Evolutionary conservation across 2,329 filamentous ascomycete genomes (phyloP).

Genomic region (Ceratocystiopsis brevicomis): DNA sequence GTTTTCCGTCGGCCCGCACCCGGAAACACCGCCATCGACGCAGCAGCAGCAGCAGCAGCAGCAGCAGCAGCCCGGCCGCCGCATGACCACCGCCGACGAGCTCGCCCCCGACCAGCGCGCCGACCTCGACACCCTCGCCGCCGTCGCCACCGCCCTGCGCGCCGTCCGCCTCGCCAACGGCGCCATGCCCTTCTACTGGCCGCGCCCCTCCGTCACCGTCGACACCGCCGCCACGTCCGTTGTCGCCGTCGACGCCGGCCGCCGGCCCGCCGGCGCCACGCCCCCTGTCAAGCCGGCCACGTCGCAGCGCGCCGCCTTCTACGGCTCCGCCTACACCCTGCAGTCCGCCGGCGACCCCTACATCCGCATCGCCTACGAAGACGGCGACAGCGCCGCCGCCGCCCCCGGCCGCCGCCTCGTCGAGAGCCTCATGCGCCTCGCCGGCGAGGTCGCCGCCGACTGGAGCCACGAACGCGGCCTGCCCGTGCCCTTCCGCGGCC

Average conservation of each 20-base stretch:
- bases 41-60: too few relatives aligned
- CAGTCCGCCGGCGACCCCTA: conserved; percentile 28
- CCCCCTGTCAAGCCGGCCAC: background rate
- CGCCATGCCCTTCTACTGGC: conserved; percentile 28
- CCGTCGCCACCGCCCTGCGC: conserved; percentile 28
- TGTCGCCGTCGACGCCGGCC: background rate
- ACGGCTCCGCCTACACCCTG: conserved; percentile 8
- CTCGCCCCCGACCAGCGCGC: conserved; percentile 23
- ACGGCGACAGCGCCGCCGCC: conserved; percentile 1
- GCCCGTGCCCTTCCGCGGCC: conserved; percentile 38
- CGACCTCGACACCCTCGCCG: conserved; percentile 28
- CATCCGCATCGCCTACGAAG: conserved; percentile 23
- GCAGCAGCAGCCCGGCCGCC: background rate
- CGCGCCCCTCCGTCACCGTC: conserved; percentile 24
- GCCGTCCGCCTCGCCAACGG: conserved; percentile 25
- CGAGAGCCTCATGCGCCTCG: conserved; percentile 37
- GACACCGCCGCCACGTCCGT: conserved; percentile 19
- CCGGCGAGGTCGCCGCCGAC: conserved; percentile 39
- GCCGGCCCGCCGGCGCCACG: background rate
- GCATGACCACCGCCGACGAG: conserved; percentile 23
- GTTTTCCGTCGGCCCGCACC: conserved; percentile 18
- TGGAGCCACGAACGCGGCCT: conserved; percentile 41
- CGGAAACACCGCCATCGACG: too few relatives aligned
- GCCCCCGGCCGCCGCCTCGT: conserved; percentile 20
- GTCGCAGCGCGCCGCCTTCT: background rate